These are phyloP conservation scores for Achlya hypogyna DNA, from an alignment of 352 stramenopile species.

Conservation along the genomic window DNA sequence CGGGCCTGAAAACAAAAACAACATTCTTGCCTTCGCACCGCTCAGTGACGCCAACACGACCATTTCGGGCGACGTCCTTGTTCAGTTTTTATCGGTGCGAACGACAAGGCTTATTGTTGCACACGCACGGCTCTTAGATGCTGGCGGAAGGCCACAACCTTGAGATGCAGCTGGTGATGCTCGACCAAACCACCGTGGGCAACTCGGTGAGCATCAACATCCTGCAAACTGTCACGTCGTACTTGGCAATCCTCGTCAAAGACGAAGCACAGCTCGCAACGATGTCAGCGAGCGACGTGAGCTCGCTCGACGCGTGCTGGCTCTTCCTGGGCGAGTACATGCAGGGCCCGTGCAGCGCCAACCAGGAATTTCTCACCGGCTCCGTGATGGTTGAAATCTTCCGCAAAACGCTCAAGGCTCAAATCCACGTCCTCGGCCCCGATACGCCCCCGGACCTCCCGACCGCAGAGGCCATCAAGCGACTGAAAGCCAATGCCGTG, in stretches of 20 bases:
- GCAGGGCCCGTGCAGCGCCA: constrained; percentile 23
- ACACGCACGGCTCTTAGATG: background rate
- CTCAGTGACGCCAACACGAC: background rate
- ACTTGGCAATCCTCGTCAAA: constrained; percentile 24
- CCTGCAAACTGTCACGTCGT: constrained; percentile 19
- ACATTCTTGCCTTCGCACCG: background rate
- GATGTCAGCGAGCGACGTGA: constrained; percentile 1
- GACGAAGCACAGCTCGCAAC: constrained; percentile 20
- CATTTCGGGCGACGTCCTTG: constrained; percentile 11
- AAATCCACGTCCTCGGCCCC: constrained; percentile 15
- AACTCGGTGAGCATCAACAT: constrained; percentile 21
- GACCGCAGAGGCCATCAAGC: constrained; percentile 14
- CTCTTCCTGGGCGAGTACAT: constrained; percentile 25
- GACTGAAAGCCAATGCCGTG: constrained; percentile 23
- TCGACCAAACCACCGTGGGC: constrained; percentile 19
- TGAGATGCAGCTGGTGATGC: constrained; percentile 24
- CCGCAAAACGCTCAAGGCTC: constrained; percentile 22
- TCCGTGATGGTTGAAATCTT: constrained; percentile 24
- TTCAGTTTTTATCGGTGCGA: constrained; percentile 15
- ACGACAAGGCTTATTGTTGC: background rate
- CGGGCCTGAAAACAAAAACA: background rate
- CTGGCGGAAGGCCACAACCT: constrained; percentile 22
- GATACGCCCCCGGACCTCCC: background rate
- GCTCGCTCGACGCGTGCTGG: constrained; percentile 20
- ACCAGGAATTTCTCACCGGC: constrained; percentile 23